These are phyloP conservation scores for Hyaloscypha variabilis DNA, from an alignment of 495 filamentous ascomycete species.

Conservation along the genomic window DNA sequence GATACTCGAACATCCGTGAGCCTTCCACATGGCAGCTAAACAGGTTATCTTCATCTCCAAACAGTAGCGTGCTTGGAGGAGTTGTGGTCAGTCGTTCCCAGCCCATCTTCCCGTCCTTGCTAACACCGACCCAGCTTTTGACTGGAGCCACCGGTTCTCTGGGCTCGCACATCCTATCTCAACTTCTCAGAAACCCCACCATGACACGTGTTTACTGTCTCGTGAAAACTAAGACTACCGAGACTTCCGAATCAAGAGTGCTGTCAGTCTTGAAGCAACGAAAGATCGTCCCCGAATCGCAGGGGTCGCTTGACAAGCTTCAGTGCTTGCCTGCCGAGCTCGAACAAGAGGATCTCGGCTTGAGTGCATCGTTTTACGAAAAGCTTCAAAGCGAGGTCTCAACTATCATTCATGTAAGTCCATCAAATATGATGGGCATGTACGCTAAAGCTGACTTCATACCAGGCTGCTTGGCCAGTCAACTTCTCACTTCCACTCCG, in stretches of 20 bases:
- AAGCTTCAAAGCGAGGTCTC: conserved; percentile 11
- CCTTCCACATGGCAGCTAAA: conserved; percentile 33
- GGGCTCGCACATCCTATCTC: conserved; percentile 57
- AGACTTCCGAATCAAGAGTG: background rate
- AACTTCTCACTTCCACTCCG: conserved; percentile 61
- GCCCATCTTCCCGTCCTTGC: background rate
- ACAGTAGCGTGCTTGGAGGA: background rate
- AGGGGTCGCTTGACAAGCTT: background rate
- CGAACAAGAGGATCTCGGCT: conserved; percentile 7
- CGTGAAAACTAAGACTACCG: conserved; percentile 43
- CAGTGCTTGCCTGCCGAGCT: conserved; percentile 3
- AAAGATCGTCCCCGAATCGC: background rate
- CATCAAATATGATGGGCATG: background rate
- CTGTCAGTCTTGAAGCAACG: background rate
- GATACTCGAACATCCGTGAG: background rate
- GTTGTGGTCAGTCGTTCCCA: background rate
- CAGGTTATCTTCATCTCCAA: background rate
- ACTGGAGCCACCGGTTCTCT: conserved; percentile 67
- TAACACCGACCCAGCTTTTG: conserved; percentile 38
- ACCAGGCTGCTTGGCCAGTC: conserved; percentile 61
- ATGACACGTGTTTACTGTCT: conserved; percentile 55
- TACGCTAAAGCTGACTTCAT: conserved; percentile 36
- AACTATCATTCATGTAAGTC: background rate
- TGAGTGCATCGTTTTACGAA: background rate
- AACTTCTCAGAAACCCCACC: conserved; percentile 35